Base-by-base conservation (phyloP, 345 rosid species). In the Moricandia arvensis region DNA sequence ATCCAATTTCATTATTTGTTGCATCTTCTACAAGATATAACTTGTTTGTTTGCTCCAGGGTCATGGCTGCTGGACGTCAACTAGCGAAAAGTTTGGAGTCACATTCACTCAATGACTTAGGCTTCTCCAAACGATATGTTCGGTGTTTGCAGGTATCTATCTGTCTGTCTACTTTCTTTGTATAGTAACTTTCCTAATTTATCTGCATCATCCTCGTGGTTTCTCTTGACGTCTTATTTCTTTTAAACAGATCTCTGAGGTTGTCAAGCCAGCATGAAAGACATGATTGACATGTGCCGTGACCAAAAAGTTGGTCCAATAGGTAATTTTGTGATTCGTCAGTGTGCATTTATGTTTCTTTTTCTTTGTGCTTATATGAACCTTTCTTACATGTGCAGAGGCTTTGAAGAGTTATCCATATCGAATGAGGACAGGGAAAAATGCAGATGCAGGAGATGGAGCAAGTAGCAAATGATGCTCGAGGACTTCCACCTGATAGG, bases 121-220 rank as follows among this genome's bases (percentile, higher is more conserved):
- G 99, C 58, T 95, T 92, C 80, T 91, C 99, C 72, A 95, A 95
- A 83, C 81, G 97, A 86, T 95, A 92, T 73, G 97, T 95, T 68
- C 83, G 99, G 78, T 90, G 97, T 80, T 79, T 95, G 84, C 99
- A 95, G 97, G 99, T 66, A 21, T 21, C 24, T 21, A 21, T 21
- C 24, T 21, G 24, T 21, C 24, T 21, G 24, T 21, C 24, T 21
- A 4, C 53, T 45, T 45, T 45, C 53, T n/a, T 5, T 6, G 4
- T 45, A 45, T 45, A n/a, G 53, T 45, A 45, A 45, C 13, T 29
- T 33, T 35, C 63, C 79, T 49, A 21, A 21, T 21, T 21, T 21
- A 21, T 21, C 24, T 21, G 24, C 24, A 21, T 21, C 24, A 21
- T 21, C 24, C 24, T n/a, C 16, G 7, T 76, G 57, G 70, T 18